These are phyloP conservation scores for Globisporangium perplexum DNA, from an alignment of 352 stramenopile genomes.

Conservation along the genomic window DNA sequence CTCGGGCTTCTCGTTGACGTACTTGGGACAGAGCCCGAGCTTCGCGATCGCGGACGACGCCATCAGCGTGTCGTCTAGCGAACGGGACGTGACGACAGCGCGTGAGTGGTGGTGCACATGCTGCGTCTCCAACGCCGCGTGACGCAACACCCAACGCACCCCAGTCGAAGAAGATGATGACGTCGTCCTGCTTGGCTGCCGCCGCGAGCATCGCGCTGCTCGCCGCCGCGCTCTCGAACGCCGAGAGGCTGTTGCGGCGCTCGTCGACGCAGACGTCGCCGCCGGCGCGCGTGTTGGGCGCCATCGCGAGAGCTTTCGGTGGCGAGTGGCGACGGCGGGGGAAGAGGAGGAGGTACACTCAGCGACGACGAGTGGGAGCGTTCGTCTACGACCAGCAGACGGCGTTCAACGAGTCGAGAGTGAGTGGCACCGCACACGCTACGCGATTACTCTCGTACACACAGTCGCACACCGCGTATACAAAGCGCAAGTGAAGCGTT, in stretches of 20 bases:
- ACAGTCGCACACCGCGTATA: no score
- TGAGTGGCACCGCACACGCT: no score
- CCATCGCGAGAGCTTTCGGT: constrained; percentile 23
- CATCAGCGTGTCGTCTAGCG: constrained; percentile 76
- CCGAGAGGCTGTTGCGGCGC: constrained; percentile 34
- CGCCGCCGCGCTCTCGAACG: constrained; percentile 36
- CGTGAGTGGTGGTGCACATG: no score
- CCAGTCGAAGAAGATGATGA: constrained; percentile 86
- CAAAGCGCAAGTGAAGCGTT: no score
- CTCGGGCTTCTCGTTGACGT: constrained; percentile 76
- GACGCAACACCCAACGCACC: constrained; percentile 31
- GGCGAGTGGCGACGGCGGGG: no score
- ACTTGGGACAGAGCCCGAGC: constrained; percentile 76
- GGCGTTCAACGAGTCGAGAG: not conserved
- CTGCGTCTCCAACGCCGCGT: no score
- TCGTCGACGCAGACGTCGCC: constrained; percentile 68
- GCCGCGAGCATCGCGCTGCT: constrained; percentile 19
- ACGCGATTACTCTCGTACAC: no score
- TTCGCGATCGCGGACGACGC: constrained; percentile 77
- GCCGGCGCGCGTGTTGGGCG: constrained; percentile 43
- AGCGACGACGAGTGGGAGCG: constrained; percentile 2
- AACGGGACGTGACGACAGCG: no score
- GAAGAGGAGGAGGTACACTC: no score
- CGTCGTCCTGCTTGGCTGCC: constrained; percentile 36
- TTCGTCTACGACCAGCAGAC: not conserved